Percentiles rank a stretch among this genome's conserved stretches.
Conservation (phyloP, 2,329 filamentous ascomycete genomes). For the Keithomyces neogunnii region DNA sequence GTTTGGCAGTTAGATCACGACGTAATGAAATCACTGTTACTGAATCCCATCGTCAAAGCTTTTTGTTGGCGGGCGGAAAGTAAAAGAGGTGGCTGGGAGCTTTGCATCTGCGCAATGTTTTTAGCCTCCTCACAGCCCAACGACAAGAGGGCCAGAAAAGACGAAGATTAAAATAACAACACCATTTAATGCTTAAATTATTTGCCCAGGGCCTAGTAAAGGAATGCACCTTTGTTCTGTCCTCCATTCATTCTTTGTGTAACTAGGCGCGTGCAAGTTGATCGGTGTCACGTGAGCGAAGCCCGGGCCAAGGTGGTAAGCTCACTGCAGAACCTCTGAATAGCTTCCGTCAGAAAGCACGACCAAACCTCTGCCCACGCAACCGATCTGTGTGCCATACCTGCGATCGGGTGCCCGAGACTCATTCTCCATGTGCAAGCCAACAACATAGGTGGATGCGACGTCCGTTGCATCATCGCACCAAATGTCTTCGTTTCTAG, state of each 20-base stretch:
- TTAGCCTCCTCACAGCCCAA: too few species aligned
- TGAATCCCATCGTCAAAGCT: too few species aligned
- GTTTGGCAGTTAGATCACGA: conserved; percentile 3
- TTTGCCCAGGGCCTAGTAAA: too few species aligned
- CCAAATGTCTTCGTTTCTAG: conserved; percentile 30
- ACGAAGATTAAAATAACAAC: too few species aligned
- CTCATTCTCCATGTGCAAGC: conserved; percentile 23
- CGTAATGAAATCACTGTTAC: conserved; percentile 1
- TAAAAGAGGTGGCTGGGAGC: too few species aligned
- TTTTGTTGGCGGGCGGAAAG: too few species aligned
- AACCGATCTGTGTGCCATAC: not conserved
- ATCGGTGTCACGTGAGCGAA: conserved; percentile 5
- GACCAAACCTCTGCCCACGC: not conserved
- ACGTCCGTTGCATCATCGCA: conserved; percentile 31
- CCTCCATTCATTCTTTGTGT: not conserved
- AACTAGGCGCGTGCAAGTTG: not conserved
- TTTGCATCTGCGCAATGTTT: too few species aligned
- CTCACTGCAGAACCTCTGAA: not conserved
- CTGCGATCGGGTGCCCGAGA: not conserved
- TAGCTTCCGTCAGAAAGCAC: conserved; percentile 2
- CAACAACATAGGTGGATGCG: conserved; percentile 26
- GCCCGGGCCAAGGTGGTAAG: not conserved
- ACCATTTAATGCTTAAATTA: too few species aligned
- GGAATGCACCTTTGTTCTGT: too few species aligned
- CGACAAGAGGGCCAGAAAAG: too few species aligned